A percentile compares a stretch with the other conserved stretches of the same genome.
phyloP scores from a whole-genome alignment of 495 filamentous ascomycete species.

The Coniosporium apollinis region DNA sequence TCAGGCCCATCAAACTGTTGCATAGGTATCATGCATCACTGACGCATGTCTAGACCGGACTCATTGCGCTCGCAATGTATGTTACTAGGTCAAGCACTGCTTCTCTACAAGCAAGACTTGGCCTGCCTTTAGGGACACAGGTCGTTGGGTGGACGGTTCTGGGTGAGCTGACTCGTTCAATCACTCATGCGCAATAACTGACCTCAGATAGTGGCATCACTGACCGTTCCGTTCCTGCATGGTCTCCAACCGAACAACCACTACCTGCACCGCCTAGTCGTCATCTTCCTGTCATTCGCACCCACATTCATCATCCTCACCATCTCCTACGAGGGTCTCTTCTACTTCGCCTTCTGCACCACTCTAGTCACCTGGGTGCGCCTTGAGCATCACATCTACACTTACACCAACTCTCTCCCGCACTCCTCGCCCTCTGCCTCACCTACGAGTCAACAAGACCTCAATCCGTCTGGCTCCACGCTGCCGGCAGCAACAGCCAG shows the following conservation, averaged over 20 bases:
- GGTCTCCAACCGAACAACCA: constrained; percentile 66
- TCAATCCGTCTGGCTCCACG: constrained; percentile 13
- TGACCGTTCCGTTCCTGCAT: constrained; percentile 68
- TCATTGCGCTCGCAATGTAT: constrained; percentile 66
- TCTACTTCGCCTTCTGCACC: constrained; percentile 79
- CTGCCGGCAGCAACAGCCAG: background rate
- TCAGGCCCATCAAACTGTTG: constrained; percentile 2
- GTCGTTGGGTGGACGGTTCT: constrained; percentile 73
- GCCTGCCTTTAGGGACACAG: constrained; percentile 82
- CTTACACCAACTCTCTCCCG: constrained; percentile 24
- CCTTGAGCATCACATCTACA: constrained; percentile 66
- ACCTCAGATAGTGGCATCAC: constrained; percentile 41
- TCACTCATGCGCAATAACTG: constrained; percentile 8
- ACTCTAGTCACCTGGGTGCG: constrained; percentile 79
- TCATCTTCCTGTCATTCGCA: constrained; percentile 85
- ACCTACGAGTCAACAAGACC: constrained; percentile 14
- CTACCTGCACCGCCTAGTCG: constrained; percentile 76
- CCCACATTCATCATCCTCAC: constrained; percentile 92
- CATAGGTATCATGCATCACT: background rate
- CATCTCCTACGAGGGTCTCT: constrained; percentile 94
- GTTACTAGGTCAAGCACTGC: constrained; percentile 69
- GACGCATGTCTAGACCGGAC: constrained; percentile 28
- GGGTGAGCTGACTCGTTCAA: constrained; percentile 33
- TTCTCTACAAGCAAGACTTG: constrained; percentile 70
- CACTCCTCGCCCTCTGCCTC: constrained; percentile 6